phyloP scores from a whole-genome alignment of 768 basidiomycete genomes.

The Hemileccinum impolitum region DNA sequence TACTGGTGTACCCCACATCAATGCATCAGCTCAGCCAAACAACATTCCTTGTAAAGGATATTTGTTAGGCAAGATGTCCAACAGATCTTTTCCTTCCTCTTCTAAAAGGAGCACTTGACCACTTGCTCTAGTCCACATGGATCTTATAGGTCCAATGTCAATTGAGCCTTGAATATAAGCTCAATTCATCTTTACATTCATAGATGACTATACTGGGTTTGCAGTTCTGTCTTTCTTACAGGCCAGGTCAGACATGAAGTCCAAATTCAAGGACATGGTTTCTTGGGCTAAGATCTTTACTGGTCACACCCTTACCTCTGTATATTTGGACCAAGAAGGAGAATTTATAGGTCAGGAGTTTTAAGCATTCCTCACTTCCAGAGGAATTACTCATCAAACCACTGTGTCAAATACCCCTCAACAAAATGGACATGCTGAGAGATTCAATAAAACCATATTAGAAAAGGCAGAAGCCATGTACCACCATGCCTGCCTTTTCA shows the following conservation, averaged over 20 bases:
- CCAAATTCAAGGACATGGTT: not conserved
- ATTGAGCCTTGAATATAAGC: not conserved
- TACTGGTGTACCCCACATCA: no score
- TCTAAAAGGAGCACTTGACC: no score
- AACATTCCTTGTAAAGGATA: no score
- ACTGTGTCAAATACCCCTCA: not conserved
- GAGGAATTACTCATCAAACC: not conserved
- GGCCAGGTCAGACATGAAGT: not conserved
- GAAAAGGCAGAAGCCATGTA: not conserved
- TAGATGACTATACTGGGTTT: not conserved
- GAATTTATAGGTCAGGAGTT: not conserved
- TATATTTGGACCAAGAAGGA: not conserved
- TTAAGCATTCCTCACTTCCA: not conserved
- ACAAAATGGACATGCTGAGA: not conserved
- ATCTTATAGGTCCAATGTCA: not conserved
- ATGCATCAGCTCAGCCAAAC: no score
- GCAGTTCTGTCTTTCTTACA: not conserved
- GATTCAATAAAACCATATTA: not conserved
- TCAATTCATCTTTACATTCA: not conserved
- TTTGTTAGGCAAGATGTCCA: no score
- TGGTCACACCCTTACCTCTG: not conserved
- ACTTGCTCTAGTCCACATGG: not conserved
- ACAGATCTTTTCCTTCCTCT: no score
- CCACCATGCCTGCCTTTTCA: not conserved
- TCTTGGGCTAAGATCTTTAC: not conserved